Percentiles rank a stretch among this genome's conserved stretches.
Evolutionary conservation across 1,284 basidiomycete species (phyloP).

Genomic region (Apiotrichum laibachii): DNA sequence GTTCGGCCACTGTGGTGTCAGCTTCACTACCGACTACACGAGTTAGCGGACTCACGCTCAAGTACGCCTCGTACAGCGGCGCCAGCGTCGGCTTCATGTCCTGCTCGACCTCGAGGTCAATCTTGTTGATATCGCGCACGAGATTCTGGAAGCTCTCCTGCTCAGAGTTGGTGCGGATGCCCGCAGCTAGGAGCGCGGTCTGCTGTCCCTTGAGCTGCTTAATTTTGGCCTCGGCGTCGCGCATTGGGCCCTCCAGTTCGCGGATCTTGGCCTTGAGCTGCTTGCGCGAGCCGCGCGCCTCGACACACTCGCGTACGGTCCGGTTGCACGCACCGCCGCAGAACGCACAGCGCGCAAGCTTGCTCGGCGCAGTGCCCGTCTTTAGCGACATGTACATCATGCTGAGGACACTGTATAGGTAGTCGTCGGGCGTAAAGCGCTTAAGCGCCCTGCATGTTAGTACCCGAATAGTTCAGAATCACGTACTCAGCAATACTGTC

Average conservation of each 20-base stretch:
- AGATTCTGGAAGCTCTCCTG: not conserved
- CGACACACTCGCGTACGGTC: constrained; percentile 30
- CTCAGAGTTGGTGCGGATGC: too few relatives aligned
- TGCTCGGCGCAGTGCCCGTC: constrained; percentile 2
- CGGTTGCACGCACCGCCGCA: constrained; percentile 30
- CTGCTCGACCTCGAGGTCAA: not conserved
- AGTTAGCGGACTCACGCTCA: not conserved
- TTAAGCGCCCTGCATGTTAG: constrained; percentile 9
- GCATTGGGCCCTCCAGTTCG: constrained; percentile 14
- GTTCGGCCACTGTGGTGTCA: constrained; percentile 6
- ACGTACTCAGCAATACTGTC: constrained; percentile 4
- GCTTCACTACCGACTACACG: not conserved
- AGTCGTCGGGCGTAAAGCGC: constrained; percentile 8
- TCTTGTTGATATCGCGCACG: not conserved
- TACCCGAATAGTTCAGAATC: not conserved
- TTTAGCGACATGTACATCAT: constrained; percentile 3
- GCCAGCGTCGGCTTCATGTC: not conserved
- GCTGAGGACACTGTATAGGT: constrained; percentile 9
- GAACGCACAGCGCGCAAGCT: constrained; percentile 28
- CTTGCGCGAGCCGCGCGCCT: constrained; percentile 28
- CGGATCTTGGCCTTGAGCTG: constrained; percentile 36
- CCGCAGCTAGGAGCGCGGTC: not conserved
- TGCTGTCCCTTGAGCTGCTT: constrained; percentile 3
- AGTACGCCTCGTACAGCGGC: constrained; percentile 16
- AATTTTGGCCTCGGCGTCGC: not conserved